Base-by-base conservation (phyloP, 192 early-diverging fungal genomes). In the Coemansia sp. region DNA sequence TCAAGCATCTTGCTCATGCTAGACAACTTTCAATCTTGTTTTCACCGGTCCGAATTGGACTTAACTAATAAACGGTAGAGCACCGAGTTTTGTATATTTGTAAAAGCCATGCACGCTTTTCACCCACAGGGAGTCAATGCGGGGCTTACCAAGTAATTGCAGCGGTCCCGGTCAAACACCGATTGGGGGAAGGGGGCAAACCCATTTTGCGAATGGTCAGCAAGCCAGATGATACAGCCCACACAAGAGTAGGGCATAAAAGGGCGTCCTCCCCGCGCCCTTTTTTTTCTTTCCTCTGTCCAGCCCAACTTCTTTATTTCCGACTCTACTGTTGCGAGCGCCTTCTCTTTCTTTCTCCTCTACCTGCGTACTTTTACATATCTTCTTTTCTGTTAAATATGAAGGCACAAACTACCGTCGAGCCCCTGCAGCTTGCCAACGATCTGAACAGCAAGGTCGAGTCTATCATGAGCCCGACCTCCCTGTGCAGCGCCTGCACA, bases 391-490 rank as follows among this genome's bases (percentile, higher is more conserved):
- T 60, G 36, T 39, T 40, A 60, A 60, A 11, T 13, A 60, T 60
- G 59, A 60, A 60, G 59, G 59, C 59, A 1, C 59, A 60, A 36
- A 40, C 59, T 21, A 40, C 59, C 59, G 19, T 36, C 35, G 34
- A 36, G 36, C 59, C 36, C 37, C 35, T 60, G 17, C 59, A 39
- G 59, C 59, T 40, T 39, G 40, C 54, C 54, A 31, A 40, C 35
- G 59, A 60, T 60, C 59, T 60, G 59, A 60, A 13, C 59, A 19
- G 36, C 36, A 60, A 60, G 36, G 59, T 60, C 59, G 59, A 60
- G 17, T 19, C 59, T 39, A 36, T 60, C 59, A 60, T 60, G 59
- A 60, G 59, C 59, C 59, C 59, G 59, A 60, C 59, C 27, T 60
- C 59, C 2, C 59, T 60, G 36, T 60, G 59, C 59, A 60, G 59